A percentile compares a stretch with the other conserved stretches of the same genome.
These are phyloP conservation scores for Beauveria scarabaeidicola DNA, from an alignment of 2,329 filamentous ascomycete species.

Conservation along the genomic window DNA sequence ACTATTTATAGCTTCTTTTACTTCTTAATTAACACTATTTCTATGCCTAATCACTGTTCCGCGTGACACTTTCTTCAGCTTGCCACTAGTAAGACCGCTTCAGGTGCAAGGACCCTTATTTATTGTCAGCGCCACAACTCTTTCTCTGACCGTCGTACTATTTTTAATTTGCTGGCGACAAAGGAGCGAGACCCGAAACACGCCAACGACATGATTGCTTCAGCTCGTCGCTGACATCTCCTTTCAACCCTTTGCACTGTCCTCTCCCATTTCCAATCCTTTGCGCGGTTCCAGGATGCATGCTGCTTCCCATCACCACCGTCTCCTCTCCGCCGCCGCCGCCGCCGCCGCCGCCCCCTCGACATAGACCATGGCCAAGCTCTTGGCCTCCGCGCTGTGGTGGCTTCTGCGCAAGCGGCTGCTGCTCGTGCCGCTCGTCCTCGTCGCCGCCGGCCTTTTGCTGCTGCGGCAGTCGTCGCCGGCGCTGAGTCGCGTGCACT, in stretches of 20 bases:
- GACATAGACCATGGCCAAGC: conserved; percentile 1
- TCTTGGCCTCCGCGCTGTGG: not conserved
- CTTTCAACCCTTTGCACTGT: no score
- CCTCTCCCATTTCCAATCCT: no score
- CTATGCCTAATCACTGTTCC: no score
- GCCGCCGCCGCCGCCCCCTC: not conserved
- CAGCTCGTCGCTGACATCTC: not conserved
- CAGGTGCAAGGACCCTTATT: no score
- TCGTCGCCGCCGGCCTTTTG: not conserved
- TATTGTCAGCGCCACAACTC: no score
- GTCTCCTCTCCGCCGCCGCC: not conserved
- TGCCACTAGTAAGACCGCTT: no score
- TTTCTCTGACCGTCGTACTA: no score
- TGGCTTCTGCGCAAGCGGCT: not conserved
- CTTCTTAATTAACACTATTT: no score
- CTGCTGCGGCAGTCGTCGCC: not conserved
- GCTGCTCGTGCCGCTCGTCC: not conserved
- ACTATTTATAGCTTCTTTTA: no score
- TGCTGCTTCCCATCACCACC: not conserved
- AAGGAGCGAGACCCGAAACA: no score
- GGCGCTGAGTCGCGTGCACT: conserved; percentile 4
- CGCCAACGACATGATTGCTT: not conserved
- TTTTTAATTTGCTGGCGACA: no score
- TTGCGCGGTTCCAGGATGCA: not conserved
- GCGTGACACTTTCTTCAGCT: no score